Conservation (phyloP, 2,329 filamentous ascomycete genomes). For the Beauveria sp. region DNA sequence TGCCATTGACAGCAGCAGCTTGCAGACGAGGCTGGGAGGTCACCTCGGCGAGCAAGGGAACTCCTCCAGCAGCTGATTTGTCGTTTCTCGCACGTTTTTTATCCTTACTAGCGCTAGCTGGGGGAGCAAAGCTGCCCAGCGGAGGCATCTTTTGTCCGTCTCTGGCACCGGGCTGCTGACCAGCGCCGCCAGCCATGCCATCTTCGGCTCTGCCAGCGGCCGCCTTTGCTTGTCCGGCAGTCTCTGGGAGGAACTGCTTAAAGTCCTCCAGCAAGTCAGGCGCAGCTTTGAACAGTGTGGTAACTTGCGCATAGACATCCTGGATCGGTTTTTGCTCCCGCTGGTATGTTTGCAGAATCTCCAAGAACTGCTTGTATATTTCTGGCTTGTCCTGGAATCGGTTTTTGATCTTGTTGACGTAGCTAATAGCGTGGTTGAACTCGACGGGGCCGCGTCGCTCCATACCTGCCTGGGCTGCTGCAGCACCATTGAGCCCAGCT, state of each 20-base stretch:
- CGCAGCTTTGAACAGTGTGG: slow-evolving; percentile 83
- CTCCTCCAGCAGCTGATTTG: slow-evolving; percentile 43
- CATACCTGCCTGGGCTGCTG: slow-evolving; percentile 51
- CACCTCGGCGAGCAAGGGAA: slow-evolving; percentile 36
- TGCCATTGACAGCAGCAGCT: slow-evolving; percentile 32
- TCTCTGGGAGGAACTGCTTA: slow-evolving; percentile 96
- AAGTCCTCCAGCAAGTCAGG: slow-evolving; percentile 96
- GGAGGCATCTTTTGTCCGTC: slow-evolving; percentile 79
- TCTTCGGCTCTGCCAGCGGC: slow-evolving; percentile 57
- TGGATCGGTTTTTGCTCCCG: slow-evolving; percentile 97
- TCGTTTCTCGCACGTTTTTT: slow-evolving; percentile 74
- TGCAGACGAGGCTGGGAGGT: slow-evolving; percentile 30
- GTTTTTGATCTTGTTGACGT: slow-evolving; percentile 99
- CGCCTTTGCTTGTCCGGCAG: slow-evolving; percentile 48
- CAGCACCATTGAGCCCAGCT: slow-evolving; percentile 54
- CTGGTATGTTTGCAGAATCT: slow-evolving; percentile 97
- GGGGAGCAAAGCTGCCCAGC: slow-evolving; percentile 87
- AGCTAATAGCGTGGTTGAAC: slow-evolving; percentile 98
- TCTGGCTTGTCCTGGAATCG: slow-evolving; percentile 94
- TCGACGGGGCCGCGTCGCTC: slow-evolving; percentile 93
- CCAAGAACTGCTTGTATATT: slow-evolving; percentile 98
- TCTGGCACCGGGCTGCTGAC: slow-evolving; percentile 43
- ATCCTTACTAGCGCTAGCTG: slow-evolving; percentile 74
- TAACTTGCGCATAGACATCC: slow-evolving; percentile 96
- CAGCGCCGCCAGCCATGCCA: slow-evolving; percentile 13